These are phyloP conservation scores for Lentinula sp. DNA, from an alignment of 768 basidiomycete genomes.

Conservation along the genomic window DNA sequence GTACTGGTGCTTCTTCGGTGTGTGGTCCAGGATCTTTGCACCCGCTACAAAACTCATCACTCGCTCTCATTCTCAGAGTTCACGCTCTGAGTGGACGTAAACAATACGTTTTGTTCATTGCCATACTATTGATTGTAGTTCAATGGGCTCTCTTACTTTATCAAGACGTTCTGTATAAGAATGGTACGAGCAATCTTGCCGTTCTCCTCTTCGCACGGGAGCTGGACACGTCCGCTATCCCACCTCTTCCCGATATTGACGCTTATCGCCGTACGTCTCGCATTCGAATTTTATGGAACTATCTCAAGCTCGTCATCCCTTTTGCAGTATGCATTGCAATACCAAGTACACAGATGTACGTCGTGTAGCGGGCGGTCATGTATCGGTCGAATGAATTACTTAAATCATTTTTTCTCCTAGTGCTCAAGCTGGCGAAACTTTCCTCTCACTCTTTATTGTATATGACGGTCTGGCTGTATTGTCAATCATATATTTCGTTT, in stretches of 20 bases:
- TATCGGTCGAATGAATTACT: neutral
- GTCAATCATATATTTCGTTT: constrained; percentile 5
- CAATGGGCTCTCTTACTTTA: constrained; percentile 6
- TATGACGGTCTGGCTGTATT: constrained; percentile 14
- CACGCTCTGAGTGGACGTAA: constrained; percentile 6
- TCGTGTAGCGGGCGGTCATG: too few relatives aligned
- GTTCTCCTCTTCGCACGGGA: neutral
- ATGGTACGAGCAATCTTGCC: constrained; percentile 3
- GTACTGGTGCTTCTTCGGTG: constrained; percentile 4
- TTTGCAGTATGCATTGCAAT: constrained; percentile 7
- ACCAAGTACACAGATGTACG: constrained; percentile 1
- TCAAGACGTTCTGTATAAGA: constrained; percentile 1
- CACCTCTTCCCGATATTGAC: constrained; percentile 5
- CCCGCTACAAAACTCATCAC: neutral
- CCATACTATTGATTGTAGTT: neutral
- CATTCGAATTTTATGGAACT: neutral
- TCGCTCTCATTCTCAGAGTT: neutral
- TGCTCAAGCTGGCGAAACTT: constrained; percentile 7
- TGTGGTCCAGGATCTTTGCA: neutral
- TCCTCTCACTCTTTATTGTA: constrained; percentile 13
- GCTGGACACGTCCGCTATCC: neutral
- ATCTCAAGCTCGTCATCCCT: neutral
- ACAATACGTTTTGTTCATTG: neutral
- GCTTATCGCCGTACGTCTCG: constrained; percentile 5
- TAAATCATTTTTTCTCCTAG: neutral